Percentiles rank a stretch among this genome's conserved stretches.
Conservation (phyloP, 2,329 filamentous ascomycete genomes). For the Chaetomium globosum region DNA sequence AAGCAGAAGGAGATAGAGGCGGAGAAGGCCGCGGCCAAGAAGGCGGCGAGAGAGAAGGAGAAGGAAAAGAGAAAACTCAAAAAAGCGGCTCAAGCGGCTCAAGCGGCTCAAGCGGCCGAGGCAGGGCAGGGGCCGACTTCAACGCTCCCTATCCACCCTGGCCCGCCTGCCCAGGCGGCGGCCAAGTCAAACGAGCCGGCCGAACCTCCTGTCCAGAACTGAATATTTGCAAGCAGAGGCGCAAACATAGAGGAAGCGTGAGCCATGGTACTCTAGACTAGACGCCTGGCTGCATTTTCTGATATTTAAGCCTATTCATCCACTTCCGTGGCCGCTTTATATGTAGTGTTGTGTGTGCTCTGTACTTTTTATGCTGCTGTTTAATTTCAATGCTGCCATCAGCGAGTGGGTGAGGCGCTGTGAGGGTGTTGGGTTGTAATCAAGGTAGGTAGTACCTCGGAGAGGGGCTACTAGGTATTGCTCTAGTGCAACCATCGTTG, state of each 20-base stretch:
- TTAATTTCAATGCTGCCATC: background rate
- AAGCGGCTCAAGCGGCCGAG: constrained; percentile 39
- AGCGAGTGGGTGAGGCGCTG: background rate
- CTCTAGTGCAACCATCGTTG: too few species aligned
- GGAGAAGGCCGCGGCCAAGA: constrained; percentile 55
- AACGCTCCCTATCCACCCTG: constrained; percentile 27
- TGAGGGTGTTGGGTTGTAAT: background rate
- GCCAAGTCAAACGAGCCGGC: background rate
- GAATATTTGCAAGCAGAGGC: background rate
- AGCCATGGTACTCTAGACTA: constrained; percentile 21
- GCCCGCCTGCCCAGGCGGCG: constrained; percentile 3
- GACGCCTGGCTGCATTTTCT: constrained; percentile 22
- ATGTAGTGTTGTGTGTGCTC: background rate
- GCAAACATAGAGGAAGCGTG: constrained; percentile 2
- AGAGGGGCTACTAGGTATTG: too few species aligned
- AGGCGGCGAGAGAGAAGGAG: constrained; percentile 54
- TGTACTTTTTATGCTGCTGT: background rate
- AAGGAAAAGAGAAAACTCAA: constrained; percentile 51
- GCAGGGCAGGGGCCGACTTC: constrained; percentile 33
- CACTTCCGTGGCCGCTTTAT: background rate
- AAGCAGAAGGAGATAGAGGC: constrained; percentile 67
- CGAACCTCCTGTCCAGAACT: constrained; percentile 5
- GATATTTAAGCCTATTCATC: background rate
- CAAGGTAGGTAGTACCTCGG: too few species aligned
- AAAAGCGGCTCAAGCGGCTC: constrained; percentile 45